A percentile compares a stretch with the other conserved stretches of the same genome.
phyloP scores from a whole-genome alignment of 2,329 filamentous ascomycete genomes.

The Colletotrichum sp. region DNA sequence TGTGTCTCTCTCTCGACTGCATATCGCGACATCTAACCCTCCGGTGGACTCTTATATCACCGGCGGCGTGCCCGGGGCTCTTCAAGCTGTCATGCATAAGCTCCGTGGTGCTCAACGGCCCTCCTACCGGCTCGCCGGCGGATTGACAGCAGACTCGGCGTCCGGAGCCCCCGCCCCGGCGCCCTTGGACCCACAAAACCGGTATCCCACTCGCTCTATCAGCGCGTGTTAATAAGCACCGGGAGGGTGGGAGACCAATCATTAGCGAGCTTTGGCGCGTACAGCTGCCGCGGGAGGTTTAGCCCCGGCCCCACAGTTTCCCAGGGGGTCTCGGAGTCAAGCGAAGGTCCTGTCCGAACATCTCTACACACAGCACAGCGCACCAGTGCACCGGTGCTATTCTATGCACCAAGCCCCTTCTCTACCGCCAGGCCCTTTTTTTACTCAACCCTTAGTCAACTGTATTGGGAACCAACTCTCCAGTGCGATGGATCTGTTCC shows the following conservation, averaged over 20 bases:
- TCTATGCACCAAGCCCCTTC: background rate
- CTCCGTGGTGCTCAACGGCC: background rate
- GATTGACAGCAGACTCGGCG: background rate
- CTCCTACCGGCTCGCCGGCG: background rate
- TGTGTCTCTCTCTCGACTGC: background rate
- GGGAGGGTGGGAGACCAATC: background rate
- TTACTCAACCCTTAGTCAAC: background rate
- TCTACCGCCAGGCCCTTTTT: background rate
- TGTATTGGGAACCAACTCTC: background rate
- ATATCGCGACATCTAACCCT: background rate
- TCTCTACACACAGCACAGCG: background rate
- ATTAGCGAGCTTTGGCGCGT: background rate
- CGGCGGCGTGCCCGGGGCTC: background rate
- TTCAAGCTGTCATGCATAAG: background rate
- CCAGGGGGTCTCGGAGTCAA: background rate
- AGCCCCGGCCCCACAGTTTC: background rate
- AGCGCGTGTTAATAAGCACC: background rate
- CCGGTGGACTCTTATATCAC: background rate
- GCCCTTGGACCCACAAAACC: background rate
- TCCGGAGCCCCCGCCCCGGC: background rate
- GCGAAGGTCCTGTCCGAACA: conserved; percentile 4
- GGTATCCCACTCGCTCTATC: conserved; percentile 12
- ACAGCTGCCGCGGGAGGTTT: background rate
- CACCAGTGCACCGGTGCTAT: conserved; percentile 27
- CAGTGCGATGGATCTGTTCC: conserved; percentile 2